Evolutionary conservation across 202 grass and related monocot genomes (phyloP).

Genomic region (Hordeum pubiflorum): DNA sequence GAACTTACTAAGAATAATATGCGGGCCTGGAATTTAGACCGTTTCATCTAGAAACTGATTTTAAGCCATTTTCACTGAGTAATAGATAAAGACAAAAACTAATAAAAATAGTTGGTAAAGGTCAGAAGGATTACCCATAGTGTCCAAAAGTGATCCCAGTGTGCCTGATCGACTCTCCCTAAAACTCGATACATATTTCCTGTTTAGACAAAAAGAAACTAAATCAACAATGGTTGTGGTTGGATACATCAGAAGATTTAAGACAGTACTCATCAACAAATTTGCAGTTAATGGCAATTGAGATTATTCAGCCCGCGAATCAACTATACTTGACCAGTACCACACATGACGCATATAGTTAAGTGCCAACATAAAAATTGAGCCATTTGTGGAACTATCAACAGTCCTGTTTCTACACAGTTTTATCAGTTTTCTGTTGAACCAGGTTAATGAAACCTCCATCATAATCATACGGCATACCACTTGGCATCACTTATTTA

Average conservation of each 20-base stretch:
- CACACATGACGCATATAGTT: neutral
- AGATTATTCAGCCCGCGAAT: neutral
- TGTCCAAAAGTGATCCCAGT: constrained; percentile 70
- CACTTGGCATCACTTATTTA: neutral
- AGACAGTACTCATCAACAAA: neutral
- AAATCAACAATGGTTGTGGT: neutral
- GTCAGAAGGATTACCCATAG: constrained; percentile 48
- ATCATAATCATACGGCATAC: constrained; percentile 10
- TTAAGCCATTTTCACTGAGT: constrained; percentile 1
- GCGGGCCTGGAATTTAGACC: neutral
- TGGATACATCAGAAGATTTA: neutral
- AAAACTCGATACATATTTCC: constrained; percentile 90
- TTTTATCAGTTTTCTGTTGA: neutral
- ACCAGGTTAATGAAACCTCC: neutral
- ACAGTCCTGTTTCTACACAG: neutral
- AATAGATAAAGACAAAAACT: neutral
- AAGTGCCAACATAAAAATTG: neutral
- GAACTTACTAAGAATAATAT: constrained; percentile 2
- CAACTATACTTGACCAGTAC: neutral
- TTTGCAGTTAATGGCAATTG: neutral
- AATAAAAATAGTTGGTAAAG: neutral
- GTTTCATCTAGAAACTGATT: neutral
- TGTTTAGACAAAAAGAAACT: constrained; percentile 18
- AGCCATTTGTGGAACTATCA: neutral
- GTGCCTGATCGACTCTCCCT: constrained; percentile 55